Percentiles rank a stretch among this genome's conserved stretches.
These are phyloP conservation scores for Cyclotella atomus DNA, from an alignment of 108 stramenopile genomes.

Conservation along the genomic window DNA sequence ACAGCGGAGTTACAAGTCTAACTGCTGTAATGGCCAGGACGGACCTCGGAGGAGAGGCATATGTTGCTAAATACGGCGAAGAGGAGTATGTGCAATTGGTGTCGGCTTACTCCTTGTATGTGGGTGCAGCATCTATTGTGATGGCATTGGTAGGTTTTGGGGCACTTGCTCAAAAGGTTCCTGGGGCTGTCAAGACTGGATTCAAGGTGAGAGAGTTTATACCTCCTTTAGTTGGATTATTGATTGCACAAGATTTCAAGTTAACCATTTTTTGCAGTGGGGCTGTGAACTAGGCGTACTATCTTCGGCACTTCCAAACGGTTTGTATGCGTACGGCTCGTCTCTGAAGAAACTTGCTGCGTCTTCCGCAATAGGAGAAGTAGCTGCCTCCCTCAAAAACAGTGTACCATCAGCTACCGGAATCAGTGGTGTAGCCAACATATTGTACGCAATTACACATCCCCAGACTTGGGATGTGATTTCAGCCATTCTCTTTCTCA, in stretches of 20 bases:
- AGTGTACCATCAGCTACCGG: constrained; percentile 67
- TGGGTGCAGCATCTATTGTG: constrained; percentile 68
- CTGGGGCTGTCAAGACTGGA: constrained; percentile 67
- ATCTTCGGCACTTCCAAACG: constrained; percentile 75
- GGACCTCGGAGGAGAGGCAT: constrained; percentile 74
- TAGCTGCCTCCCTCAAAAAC: constrained; percentile 45
- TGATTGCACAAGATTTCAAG: not conserved
- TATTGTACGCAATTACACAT: constrained; percentile 63
- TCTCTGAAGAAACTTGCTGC: constrained; percentile 58
- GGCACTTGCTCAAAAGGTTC: constrained; percentile 62
- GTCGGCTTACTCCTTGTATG: constrained; percentile 72
- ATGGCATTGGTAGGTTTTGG: constrained; percentile 76
- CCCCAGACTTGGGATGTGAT: constrained; percentile 65
- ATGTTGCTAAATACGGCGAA: constrained; percentile 75
- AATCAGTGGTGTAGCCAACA: constrained; percentile 59
- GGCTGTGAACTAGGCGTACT: constrained; percentile 81
- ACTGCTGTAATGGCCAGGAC: constrained; percentile 82
- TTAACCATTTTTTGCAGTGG: constrained; percentile 47
- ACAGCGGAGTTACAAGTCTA: constrained; percentile 78
- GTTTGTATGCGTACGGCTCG: constrained; percentile 56
- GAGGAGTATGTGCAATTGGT: constrained; percentile 75
- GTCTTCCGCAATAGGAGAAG: constrained; percentile 38
- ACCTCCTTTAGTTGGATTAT: not conserved
- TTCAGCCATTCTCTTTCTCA: constrained; percentile 63
- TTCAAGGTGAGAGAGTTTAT: constrained; percentile 57